Conservation (phyloP, 2,329 filamentous ascomycete genomes). For the Xylaria sp. region DNA sequence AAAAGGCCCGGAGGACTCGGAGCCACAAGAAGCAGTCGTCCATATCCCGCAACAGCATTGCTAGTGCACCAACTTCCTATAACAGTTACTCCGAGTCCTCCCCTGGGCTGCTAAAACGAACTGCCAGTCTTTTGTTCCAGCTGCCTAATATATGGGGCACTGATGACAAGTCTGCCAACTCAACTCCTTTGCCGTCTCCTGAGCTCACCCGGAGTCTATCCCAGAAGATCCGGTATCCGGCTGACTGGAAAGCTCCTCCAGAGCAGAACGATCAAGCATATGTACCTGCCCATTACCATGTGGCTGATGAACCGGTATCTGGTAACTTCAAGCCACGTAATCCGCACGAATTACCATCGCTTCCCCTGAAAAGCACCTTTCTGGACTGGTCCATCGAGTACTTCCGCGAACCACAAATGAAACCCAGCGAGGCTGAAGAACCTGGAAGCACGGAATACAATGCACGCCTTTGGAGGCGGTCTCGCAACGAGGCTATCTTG, state of each 20-base stretch:
- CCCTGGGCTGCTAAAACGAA: slow-evolving; percentile 70
- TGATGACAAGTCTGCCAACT: slow-evolving; percentile 58
- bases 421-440: slow-evolving; percentile 92
- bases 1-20: slow-evolving; percentile 60
- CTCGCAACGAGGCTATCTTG: slow-evolving; percentile 92
- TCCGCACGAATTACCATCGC: slow-evolving; percentile 65
- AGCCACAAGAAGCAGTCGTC: slow-evolving; percentile 56
- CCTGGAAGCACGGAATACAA: slow-evolving; percentile 98
- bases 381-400: slow-evolving; percentile 97
- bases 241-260: slow-evolving; percentile 66
- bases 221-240: slow-evolving; percentile 55
- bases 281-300: slow-evolving; percentile 76
- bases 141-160: slow-evolving; percentile 61
- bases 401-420: slow-evolving; percentile 98
- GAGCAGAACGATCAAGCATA: slow-evolving; percentile 78
- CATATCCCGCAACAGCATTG: slow-evolving; percentile 57
- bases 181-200: slow-evolving; percentile 50
- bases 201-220: slow-evolving; percentile 53
- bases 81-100: slow-evolving; percentile 60
- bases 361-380: slow-evolving; percentile 86
- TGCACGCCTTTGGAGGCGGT: slow-evolving; percentile 88
- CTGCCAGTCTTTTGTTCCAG: slow-evolving; percentile 71
- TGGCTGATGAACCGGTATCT: slow-evolving; percentile 81
- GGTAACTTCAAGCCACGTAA: slow-evolving; percentile 76
- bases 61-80: slow-evolving; percentile 52